Evolutionary conservation across 2,329 filamentous ascomycete species (phyloP), one percentile per base, ranked within the genome.

Genomic region (Talaromyces marneffei): DNA sequence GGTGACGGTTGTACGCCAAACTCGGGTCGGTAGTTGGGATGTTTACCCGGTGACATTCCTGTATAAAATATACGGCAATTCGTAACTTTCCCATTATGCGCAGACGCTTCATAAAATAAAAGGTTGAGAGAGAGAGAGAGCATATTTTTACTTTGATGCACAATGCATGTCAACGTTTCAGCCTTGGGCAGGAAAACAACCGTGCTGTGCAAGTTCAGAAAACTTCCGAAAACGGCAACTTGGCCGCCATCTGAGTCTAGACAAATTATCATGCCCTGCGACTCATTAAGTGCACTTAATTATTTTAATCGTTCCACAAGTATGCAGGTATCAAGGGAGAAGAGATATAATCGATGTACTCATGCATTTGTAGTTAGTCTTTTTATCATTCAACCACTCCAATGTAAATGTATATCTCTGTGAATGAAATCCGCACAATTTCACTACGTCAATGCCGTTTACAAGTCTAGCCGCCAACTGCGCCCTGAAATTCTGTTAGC

Each of bases 211-310:
- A 14, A 7, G 14, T 6, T 23, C 33, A 29, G 33, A 7, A 39
- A 48, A 20, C 29, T 58, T 48, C 56, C 31, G 56, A 48, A 58
- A 58, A 48, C 56, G 42, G 56, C 56, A 58, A 58, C 33, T n/a
- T 2, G 20, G n/a, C 56, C 18, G 40, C 29, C 27, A 14, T 46
- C 20, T 25, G 56, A 33, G 25, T 20, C 27, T 31, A 8, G 48
- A 14, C 5, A n/a, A 16, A n/a, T 3, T n/a, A 8, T 14, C 8
- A 18, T 50, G 44, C 7, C 14, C 9, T 18, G 23, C 27, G 9
- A 29, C 3, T 29, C 23, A 29, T 29, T 14, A 27, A 27, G 23
- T 27, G 27, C 4, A 48, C 40, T 23, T 25, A 12, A 3, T 25
- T n/a, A n/a, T 16, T 25, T 44, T 23, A 23, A 44, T 4, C 4